Evolutionary conservation across 2,329 filamentous ascomycete genomes (phyloP), one percentile per base, ranked within the genome.

Genomic region (Aspergillus ustus): DNA sequence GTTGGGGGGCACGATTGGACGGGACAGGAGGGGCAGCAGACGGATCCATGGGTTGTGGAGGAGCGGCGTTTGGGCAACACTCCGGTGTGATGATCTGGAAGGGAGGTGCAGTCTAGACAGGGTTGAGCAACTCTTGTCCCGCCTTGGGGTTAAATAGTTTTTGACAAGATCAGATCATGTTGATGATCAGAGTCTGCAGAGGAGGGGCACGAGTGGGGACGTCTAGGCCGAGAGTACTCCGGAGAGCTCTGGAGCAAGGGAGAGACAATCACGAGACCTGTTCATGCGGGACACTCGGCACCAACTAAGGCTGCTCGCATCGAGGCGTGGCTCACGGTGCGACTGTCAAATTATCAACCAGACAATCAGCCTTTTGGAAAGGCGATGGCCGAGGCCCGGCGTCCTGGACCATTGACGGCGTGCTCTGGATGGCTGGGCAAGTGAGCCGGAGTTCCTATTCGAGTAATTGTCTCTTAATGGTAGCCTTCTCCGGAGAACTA

Each of bases 221-320:
- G 13, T 15, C 34, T 40, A 40, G 34, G 34, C 34, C 34, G 34
- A 40, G 34, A 40, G 34, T 40, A 40, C 34, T 40, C 34, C 34
- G 34, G 34, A 40, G 13, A 40, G 34, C 34, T 40, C 34, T 45
- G 37, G 46, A 45, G 46, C n/a, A 50, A 52, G 34, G 48, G 55
- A 57, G 55, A 57, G 46, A 45, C 46, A 40, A 57, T 57, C 55
- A 57, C 55, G 55, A 52, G 55, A 57, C 55, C 37, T 43, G 31
- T 29, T 50, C 45, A 57, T 40, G 54, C 40, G 54, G 52, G 25
- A 55, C 52, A 40, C 43, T 19, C 52, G 25, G 25, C 25, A 25
- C 25, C 25, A 25, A 25, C 25, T 25, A 25, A 55, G 54, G 54
- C 34, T 50, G 54, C 31, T 43, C 43, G 54, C 54, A 57, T 57